Conservation (phyloP, 2,329 filamentous ascomycete genomes). For the Cladosporium cucumerinum region DNA sequence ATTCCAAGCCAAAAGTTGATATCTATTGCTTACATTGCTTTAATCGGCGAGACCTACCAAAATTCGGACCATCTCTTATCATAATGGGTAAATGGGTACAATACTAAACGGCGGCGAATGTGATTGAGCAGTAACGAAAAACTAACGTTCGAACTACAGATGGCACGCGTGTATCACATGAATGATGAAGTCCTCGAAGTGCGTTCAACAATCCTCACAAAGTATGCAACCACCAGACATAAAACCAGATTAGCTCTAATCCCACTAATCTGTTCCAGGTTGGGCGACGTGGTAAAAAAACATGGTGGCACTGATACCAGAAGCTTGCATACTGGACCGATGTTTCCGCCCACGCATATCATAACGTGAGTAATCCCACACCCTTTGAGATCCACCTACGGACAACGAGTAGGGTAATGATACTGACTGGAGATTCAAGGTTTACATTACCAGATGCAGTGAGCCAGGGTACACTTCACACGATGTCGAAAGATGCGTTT, state of each 20-base stretch:
- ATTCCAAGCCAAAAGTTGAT: not conserved
- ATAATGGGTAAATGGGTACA: not conserved
- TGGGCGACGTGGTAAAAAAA: not conserved
- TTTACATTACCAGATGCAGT: not conserved
- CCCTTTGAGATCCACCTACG: too few relatives aligned
- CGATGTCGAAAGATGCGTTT: not conserved
- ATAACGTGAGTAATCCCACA: not conserved
- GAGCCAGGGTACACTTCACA: not conserved
- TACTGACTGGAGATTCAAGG: not conserved
- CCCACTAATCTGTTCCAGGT: not conserved
- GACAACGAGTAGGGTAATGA: too few relatives aligned
- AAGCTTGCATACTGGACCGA: not conserved
- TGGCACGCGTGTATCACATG: not conserved
- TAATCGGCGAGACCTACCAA: not conserved
- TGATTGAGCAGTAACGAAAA: not conserved
- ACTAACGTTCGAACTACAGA: not conserved
- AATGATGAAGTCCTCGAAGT: not conserved
- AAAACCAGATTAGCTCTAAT: too few relatives aligned
- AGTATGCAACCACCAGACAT: not conserved
- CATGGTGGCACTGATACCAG: not conserved
- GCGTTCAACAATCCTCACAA: not conserved
- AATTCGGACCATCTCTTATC: not conserved
- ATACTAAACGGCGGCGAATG: not conserved
- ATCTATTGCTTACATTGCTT: not conserved
- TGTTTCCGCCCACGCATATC: not conserved